Percentiles rank a stretch among this genome's conserved stretches.
Conservation (phyloP, 352 stramenopile species). For the Phytopythium oedochilum region DNA sequence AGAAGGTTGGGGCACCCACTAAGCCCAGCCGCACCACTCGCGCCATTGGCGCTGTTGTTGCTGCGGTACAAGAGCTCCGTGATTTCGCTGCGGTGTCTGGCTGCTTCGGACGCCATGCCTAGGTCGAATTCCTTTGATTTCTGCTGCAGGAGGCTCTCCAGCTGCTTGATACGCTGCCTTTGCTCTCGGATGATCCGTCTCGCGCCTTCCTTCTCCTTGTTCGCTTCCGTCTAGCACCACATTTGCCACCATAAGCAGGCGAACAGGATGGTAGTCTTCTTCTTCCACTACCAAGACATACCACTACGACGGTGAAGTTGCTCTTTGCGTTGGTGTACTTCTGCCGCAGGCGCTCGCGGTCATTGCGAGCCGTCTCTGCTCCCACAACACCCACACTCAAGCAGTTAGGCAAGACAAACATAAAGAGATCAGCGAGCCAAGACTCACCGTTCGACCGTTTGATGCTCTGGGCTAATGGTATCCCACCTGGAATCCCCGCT, state of each 20-base stretch:
- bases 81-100: slow-evolving; percentile 48
- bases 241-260: not conserved
- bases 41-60: slow-evolving; percentile 9
- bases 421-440: too few relatives aligned
- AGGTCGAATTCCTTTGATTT: slow-evolving; percentile 63
- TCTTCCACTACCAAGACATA: slow-evolving; percentile 11
- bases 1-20: not conserved
- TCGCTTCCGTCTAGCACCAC: slow-evolving; percentile 50
- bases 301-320: slow-evolving; percentile 67
- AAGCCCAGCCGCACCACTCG: slow-evolving; percentile 7
- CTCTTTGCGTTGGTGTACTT: slow-evolving; percentile 83
- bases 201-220: slow-evolving; percentile 66
- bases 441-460: slow-evolving; percentile 12
- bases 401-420: too few relatives aligned
- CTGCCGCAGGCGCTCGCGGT: slow-evolving; percentile 61
- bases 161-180: slow-evolving; percentile 31
- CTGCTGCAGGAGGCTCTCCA: slow-evolving; percentile 50
- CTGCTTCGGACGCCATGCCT: slow-evolving; percentile 37
- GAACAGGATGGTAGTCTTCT: not conserved
- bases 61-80: slow-evolving; percentile 43
- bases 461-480: slow-evolving; percentile 13
- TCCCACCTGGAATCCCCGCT: not conserved
- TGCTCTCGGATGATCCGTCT: slow-evolving; percentile 49
- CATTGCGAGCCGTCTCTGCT: slow-evolving; percentile 45
- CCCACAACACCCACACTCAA: not conserved